phyloP scores from a whole-genome alignment of 208 protist genomes.

The Herpetomonas tarakana region DNA sequence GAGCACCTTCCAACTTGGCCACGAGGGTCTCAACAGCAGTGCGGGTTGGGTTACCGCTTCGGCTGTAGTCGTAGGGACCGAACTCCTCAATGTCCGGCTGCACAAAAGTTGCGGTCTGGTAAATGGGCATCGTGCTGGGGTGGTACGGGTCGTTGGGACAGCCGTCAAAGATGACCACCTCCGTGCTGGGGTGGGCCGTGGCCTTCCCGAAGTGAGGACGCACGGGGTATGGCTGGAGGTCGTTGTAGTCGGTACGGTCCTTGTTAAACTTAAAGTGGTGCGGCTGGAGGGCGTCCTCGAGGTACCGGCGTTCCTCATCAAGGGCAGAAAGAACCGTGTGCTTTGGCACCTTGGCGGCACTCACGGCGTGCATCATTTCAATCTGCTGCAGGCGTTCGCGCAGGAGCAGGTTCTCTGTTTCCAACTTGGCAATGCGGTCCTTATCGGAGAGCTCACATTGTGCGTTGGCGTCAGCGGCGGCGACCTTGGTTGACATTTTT shows the following conservation, averaged over 20 bases:
- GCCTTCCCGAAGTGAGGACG: conserved; percentile 77
- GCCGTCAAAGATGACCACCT: conserved; percentile 84
- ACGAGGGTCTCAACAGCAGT: conserved; percentile 88
- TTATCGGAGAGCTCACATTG: conserved; percentile 21
- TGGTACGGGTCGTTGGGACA: conserved; percentile 90
- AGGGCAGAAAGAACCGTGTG: conserved; percentile 48
- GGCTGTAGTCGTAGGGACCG: conserved; percentile 92
- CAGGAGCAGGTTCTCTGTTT: conserved; percentile 48
- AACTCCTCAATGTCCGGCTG: conserved; percentile 78
- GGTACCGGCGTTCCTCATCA: conserved; percentile 43
- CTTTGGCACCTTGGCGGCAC: conserved; percentile 32
- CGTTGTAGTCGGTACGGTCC: conserved; percentile 35
- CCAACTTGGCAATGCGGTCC: conserved; percentile 29
- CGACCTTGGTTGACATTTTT: not conserved
- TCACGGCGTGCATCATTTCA: conserved; percentile 51
- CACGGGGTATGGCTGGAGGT: conserved; percentile 65
- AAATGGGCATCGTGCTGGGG: conserved; percentile 85
- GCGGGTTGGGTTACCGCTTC: conserved; percentile 93
- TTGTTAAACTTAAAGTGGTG: conserved; percentile 29
- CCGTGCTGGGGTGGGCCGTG: conserved; percentile 54
- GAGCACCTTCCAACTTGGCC: conserved; percentile 90
- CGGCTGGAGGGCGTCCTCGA: conserved; percentile 39
- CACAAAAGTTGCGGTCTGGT: conserved; percentile 91
- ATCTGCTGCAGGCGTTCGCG: conserved; percentile 39
- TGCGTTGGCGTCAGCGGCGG: conserved; percentile 1